Evolutionary conservation across 108 stramenopile species (phyloP), one percentile per base, ranked within the genome.

Genomic region (Cyclotella cryptica): DNA sequence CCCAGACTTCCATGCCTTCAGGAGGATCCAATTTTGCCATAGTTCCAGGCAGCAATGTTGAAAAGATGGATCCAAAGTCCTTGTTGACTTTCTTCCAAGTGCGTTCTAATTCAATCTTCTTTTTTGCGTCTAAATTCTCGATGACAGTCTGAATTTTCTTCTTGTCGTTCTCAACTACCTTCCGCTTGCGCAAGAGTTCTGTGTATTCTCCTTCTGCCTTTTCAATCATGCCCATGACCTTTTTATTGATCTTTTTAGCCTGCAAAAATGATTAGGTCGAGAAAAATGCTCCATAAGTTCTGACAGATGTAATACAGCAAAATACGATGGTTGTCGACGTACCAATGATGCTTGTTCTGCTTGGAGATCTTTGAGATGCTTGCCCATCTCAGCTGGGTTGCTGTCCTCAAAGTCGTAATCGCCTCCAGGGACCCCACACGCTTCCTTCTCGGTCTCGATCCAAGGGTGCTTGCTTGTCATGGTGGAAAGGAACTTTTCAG

Each of bases 191-290:
- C 24, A 94, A 83, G 58, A 99, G 96, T 60, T 98, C 98, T 2
- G 95, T 92, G 92, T 98, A 99, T 77, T 99, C 98, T 47, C 92
- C 92, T 87, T 98, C 98, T 2, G 98, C 97, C 80, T 96, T 98
- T 69, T 99, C 99, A 70, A 99, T 98, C 97, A 98, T 98, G 13
- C 97, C 98, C 98, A 98, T 98, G 5, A 98, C 98, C 77, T 98
- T 98, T 88, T 98, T 98, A 86, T 99, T 99, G 79, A 99, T 94
- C 77, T 98, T 98, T 66, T 94, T 94, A 18, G 91, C 82, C 88
- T 97, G 69, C 44, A 26, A 55, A n/a, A 24, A 19, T 27, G 45
- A 60, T 40, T 70, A 0, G 64, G 52, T 62, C 5, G 42, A 64
- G 30, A 11, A 30, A 39, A 41, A 46, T 27, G 43, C 14, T 26